Base-by-base conservation (phyloP, 2,329 filamentous ascomycete species). In the Moelleriella libera region DNA sequence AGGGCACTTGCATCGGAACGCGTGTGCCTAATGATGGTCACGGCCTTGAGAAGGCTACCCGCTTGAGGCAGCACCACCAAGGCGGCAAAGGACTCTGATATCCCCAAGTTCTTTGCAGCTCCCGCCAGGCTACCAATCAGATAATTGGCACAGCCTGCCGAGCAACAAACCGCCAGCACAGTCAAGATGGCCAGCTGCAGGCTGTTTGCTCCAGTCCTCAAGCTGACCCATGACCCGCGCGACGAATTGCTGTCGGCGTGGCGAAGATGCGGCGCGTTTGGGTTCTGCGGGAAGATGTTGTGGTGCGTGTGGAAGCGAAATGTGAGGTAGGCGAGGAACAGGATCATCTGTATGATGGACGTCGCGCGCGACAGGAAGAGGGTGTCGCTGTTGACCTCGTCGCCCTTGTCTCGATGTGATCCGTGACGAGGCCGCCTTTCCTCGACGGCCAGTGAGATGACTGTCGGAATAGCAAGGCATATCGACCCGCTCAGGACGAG, bases 401-500 rank as follows among this genome's bases (percentile, higher is more conserved):
- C 30, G 43, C 31, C 31, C 30, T 21, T 41, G 29, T 12, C 4
- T 30, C 10, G 34, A 47, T 4, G 6, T 37, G 5, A 10, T 40
- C 28, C 9, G n/a, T 21, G 42, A 11, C 21, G 42, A 34, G 9
- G 7, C 28, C 45, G 34, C 5, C 43, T 41, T 39, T 45, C 43
- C 11, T 48, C 40, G 14, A 43, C 47, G 5, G 47, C 50, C 21
- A 49, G 42, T 10, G 49, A 47, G 32, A 52, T 51, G 34, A 51
- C 48, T 5, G 51, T 52, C 5, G 51, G 51, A 29, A 52, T 51
- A 14, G 48, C 44, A 4, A 52, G 51, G 45, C 51, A 52, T 12
- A 52, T 51, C 5, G 51, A 51, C 1, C 47, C 50, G 31, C 50
- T 48, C 51, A 52, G 51, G 47, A 52, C 49, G 41, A 52, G 47